A percentile compares a stretch with the other conserved stretches of the same genome.
phyloP scores from a whole-genome alignment of 768 basidiomycete species.

The Guyanaporus albipodus region DNA sequence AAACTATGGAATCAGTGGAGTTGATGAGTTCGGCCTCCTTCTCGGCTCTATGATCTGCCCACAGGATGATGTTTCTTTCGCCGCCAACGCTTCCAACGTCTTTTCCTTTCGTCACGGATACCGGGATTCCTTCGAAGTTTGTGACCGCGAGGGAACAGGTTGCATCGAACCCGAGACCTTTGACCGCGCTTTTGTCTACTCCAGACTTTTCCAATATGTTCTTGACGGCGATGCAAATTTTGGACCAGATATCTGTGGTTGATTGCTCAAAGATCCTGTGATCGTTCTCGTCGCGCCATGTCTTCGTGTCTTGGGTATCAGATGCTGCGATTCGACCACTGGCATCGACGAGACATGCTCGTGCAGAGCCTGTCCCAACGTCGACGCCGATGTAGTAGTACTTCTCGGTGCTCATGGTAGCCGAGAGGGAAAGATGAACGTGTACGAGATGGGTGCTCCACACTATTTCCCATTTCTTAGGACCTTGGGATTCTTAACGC shows the following conservation, averaged over 20 bases:
- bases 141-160: constrained; percentile 94
- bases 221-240: constrained; percentile 58
- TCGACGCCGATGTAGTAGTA: constrained; percentile 70
- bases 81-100: constrained; percentile 54
- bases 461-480: background rate
- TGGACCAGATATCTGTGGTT: constrained; percentile 80
- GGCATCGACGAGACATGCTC: constrained; percentile 73
- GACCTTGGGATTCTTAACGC: background rate
- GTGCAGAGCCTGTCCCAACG: constrained; percentile 92
- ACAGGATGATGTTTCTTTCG: constrained; percentile 85
- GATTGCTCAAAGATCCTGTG: constrained; percentile 97
- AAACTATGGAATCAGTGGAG: constrained; percentile 71
- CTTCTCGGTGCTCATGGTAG: constrained; percentile 34
- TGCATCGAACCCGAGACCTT: constrained; percentile 92
- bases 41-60: constrained; percentile 96
- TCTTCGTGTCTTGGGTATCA: constrained; percentile 75
- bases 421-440: background rate
- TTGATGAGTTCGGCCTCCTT: constrained; percentile 91
- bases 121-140: constrained; percentile 66
- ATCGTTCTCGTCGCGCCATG: constrained; percentile 80
- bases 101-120: constrained; percentile 68
- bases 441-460: constrained; percentile 12
- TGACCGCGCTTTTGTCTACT: constrained; percentile 57
- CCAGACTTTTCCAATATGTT: constrained; percentile 57
- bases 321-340: constrained; percentile 74